Evolutionary conservation across 495 filamentous ascomycete genomes (phyloP).

Genomic region (Penicillium subrubescens): DNA sequence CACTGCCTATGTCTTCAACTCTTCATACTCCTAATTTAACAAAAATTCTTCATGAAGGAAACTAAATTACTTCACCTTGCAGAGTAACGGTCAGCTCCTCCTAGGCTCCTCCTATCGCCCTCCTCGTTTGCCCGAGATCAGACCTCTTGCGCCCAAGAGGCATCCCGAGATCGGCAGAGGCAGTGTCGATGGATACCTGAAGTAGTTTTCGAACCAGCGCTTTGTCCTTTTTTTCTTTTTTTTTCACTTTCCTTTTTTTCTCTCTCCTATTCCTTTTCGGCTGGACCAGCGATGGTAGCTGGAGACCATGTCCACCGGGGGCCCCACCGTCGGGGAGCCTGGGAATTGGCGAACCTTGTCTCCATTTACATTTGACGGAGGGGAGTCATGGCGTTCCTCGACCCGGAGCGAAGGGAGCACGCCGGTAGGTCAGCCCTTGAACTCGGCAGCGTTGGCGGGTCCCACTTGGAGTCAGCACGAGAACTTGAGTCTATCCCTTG

Average conservation of each 20-base stretch:
- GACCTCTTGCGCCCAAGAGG: conserved; percentile 25
- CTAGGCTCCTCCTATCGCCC: background rate
- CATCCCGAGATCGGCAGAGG: conserved; percentile 45
- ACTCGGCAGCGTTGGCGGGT: conserved; percentile 27
- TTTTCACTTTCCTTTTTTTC: background rate
- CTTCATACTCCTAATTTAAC: background rate
- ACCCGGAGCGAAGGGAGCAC: conserved; percentile 8
- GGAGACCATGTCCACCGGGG: conserved; percentile 23
- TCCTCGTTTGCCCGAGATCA: conserved; percentile 18
- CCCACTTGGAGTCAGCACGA: conserved; percentile 16
- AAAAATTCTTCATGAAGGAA: too few relatives aligned
- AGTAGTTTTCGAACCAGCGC: conserved; percentile 12
- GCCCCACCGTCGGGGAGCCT: conserved; percentile 21
- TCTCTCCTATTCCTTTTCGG: background rate
- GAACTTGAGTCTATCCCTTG: background rate
- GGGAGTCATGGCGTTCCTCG: conserved; percentile 8
- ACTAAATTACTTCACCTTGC: too few relatives aligned
- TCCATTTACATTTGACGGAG: background rate
- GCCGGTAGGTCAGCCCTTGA: conserved; percentile 13
- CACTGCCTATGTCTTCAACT: background rate
- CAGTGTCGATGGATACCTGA: conserved; percentile 34
- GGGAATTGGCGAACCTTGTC: conserved; percentile 28
- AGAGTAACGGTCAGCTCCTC: background rate
- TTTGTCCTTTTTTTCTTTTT: conserved; percentile 8
- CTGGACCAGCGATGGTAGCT: conserved; percentile 18